Base-by-base conservation (phyloP, 192 early-diverging fungal species). In the Phlyctochytrium planicorne region DNA sequence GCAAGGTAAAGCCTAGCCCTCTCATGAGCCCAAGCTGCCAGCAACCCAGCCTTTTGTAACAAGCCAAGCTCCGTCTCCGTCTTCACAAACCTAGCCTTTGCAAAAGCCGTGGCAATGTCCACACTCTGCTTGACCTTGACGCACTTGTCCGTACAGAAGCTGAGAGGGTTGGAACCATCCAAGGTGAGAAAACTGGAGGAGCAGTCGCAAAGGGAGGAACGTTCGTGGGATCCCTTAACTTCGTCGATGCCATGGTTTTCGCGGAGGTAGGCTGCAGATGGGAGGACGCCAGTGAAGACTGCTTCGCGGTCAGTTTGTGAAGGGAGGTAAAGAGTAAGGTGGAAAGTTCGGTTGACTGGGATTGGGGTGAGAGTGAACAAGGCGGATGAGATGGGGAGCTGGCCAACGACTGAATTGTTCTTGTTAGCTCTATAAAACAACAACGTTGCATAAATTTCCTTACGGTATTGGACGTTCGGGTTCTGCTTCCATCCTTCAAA, bases 51-150 rank as follows among this genome's bases (percentile, higher is more conserved):
- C 55, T 77, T 77, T 1, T 85, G 85, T 56, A 95, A 81, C 6
- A 85, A 65, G 4, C 74, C 87, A 57, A 95, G 79, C 72, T 97
- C 95, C 57, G 77, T 80, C 2, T 80, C 78, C 27, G 89, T 86
- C 77, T 97, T 97, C 73, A 87, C 82, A 68, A 93, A 81, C 24
- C 95, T 85, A 3, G 93, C 80, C 59, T 90, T 84, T 61, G 84
- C 78, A 60, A 96, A 80, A 2, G 89, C 84, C 56, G 81, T 73
- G 12, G 81, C 52, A 17, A 91, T 79, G 23, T 71, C 73, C 25
- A 57, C 71, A 30, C 76, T 71, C 1, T 74, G 67, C 17, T 59
- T 35, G 59, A 75, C 59, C 40, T 47, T 47, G 20, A 6, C 40
- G 20, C 40, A 47, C n/a, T n/a, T n/a, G n/a, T n/a, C n/a, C n/a